Base-by-base conservation (phyloP, 2,329 filamentous ascomycete genomes). In the Ophiosphaerella herpotricha region DNA sequence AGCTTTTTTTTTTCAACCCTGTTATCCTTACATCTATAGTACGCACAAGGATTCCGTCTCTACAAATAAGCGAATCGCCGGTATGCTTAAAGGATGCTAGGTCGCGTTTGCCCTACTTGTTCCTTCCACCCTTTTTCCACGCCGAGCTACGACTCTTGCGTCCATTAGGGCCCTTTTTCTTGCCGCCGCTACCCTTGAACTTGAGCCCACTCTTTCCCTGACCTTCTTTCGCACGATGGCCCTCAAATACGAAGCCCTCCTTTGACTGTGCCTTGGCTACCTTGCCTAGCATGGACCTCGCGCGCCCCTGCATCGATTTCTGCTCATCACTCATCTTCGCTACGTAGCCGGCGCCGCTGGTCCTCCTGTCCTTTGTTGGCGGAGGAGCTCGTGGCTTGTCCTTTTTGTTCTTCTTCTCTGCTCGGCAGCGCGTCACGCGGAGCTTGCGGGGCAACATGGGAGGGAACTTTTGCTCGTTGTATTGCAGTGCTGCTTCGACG, bases 401-500 rank as follows among this genome's bases (percentile, higher is more conserved):
- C 54, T 77, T 42, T 16, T 48, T 75, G 8, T 47, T 63, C 31
- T 68, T 70, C 61, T 76, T 77, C 45, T 75, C 63, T 29, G 88
- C 88, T 74, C 91, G 93, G 67, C 94, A 94, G 53, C 94, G 86
- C 40, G 85, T 88, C 39, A 99, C 92, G 46, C 94, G 88, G 31
- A 99, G 80, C 59, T 87, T 83, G 39, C 94, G 86, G 8, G 93
- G 93, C n/a, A 97, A 85, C 84, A 97, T 87, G 14, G 93, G 93
- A 13, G 93, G 91, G 67, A 92, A 97, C 64, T 90, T 94, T 79
- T 97, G 96, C 55, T 86, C 92, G 70, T 97, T 84, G 54, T 93
- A 84, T 34, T 95, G 82, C 11, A 99, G 82, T 1, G 94, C 94
- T n/a, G 88, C 84, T 74, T 99, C 94, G 39, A 99, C 93, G 38